phyloP scores from a whole-genome alignment of 1,284 basidiomycete genomes.

The Hemileia vastatrix region DNA sequence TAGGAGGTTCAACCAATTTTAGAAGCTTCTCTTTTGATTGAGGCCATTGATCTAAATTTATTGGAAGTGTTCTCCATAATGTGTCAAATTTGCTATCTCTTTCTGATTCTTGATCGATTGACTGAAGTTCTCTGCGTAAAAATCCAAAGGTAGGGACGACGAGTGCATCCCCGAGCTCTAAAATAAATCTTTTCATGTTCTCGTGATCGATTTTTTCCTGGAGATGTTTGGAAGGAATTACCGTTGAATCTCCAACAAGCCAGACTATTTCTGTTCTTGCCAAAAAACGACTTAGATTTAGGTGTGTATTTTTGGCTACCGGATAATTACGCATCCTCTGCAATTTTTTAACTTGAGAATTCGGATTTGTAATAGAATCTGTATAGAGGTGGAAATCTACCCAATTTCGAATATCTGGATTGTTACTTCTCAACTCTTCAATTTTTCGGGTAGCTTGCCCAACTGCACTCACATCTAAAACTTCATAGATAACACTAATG shows the following conservation, averaged over 20 bases:
- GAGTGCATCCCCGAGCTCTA: conserved; percentile 34
- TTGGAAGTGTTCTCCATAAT: no score
- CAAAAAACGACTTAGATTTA: conserved; percentile 41
- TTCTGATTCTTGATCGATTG: no score
- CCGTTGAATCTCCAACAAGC: conserved; percentile 35
- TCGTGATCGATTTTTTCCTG: conserved; percentile 23
- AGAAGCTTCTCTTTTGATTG: no score
- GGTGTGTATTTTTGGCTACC: conserved; percentile 35
- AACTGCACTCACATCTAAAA: conserved; percentile 26
- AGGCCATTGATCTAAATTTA: no score
- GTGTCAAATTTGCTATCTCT: no score
- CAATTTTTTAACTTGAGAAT: conserved; percentile 27
- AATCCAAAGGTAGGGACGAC: conserved; percentile 36
- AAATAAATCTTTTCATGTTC: conserved; percentile 27
- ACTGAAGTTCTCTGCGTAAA: conserved; percentile 25
- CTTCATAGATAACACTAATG: conserved; percentile 36
- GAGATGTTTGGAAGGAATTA: conserved; percentile 30
- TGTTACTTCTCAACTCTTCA: conserved; percentile 25
- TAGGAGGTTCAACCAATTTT: no score
- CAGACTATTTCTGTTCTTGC: conserved; percentile 37
- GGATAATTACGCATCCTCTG: conserved; percentile 35
- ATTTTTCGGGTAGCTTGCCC: conserved; percentile 5
- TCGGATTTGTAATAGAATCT: conserved; percentile 22
- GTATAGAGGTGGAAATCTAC: conserved; percentile 38
- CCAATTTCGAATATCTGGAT: conserved; percentile 27